Base-by-base conservation (phyloP, 805 yeast species). In the Barnettozyma sucrosica region DNA sequence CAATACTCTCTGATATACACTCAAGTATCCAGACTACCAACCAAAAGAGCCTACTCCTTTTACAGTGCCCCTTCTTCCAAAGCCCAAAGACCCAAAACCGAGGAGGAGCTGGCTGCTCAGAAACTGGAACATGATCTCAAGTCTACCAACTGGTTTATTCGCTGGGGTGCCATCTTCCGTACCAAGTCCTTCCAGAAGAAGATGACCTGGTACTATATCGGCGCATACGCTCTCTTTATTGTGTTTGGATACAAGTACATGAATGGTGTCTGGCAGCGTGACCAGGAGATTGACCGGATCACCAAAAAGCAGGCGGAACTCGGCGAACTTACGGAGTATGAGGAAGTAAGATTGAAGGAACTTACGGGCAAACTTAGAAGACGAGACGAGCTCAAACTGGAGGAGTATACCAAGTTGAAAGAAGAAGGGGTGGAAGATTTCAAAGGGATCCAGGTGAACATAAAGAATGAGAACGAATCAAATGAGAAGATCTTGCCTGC, bases 181-280 rank as follows among this genome's bases (percentile, higher is more conserved):
- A 73, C 83, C 3, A 74, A 75, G 46, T 73, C 75, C 45, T 84
- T 84, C 65, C 76, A 78, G 51, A 80, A 75, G 56, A 74, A 75
- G 43, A 71, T 84, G 71, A 81, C 89, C 6, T 77, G 78, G 55
- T 79, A 74, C 59, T 77, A 84, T 52, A 60, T 85, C 37, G 78
- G 76, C n/a, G 75, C 79, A 3, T 84, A 84, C 60, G 70, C 71
- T 2, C 67, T 75, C 9, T 76, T 83, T 57, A 62, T 80, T 25
- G 68, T 76, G 19, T 76, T 81, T 48, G 86, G 88, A 45, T 72
- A 78, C 48, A 74, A 74, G 58, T 80, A 81, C 61, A 81, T 85
- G 80, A 71, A 79, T 55, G 85, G 83, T 57, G 63, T 84, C 44
- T 85, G 77, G 62, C 66, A 71, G 40, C 81, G 81, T 64, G 92